Conservation (phyloP, 2,329 filamentous ascomycete species). For the Aspergillus sp. region DNA sequence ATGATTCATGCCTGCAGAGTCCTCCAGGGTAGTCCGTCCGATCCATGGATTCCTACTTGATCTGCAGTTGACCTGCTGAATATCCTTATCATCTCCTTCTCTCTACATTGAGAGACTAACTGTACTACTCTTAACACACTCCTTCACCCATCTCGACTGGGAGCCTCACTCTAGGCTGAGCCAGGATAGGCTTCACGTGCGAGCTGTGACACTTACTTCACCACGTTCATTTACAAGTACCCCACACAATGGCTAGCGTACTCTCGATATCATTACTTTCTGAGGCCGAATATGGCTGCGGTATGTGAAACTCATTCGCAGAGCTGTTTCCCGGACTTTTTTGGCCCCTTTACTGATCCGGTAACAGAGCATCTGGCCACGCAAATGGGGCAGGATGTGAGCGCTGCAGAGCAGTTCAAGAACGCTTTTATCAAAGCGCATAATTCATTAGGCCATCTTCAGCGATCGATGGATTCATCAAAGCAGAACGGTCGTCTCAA, state of each 20-base stretch:
- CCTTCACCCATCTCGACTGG: background rate
- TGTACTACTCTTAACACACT: background rate
- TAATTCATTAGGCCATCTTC: slow-evolving; percentile 31
- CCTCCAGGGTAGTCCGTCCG: slow-evolving; percentile 14
- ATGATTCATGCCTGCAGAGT: slow-evolving; percentile 10
- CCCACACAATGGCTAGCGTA: slow-evolving; percentile 36
- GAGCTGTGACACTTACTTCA: background rate
- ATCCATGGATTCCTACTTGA: slow-evolving; percentile 21
- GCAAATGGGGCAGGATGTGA: slow-evolving; percentile 33
- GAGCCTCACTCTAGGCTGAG: background rate
- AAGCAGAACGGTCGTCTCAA: slow-evolving; percentile 25
- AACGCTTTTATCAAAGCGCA: slow-evolving; percentile 35
- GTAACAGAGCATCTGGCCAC: slow-evolving; percentile 42
- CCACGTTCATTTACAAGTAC: background rate
- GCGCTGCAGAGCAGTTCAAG: slow-evolving; percentile 39
- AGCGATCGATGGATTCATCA: slow-evolving; percentile 24
- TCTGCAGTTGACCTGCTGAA: slow-evolving; percentile 16
- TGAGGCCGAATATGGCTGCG: slow-evolving; percentile 45
- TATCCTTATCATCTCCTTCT: slow-evolving; percentile 1
- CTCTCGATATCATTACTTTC: slow-evolving; percentile 36
- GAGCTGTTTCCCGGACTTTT: background rate
- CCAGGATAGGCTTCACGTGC: background rate
- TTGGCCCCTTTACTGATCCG: slow-evolving; percentile 21
- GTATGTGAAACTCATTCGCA: slow-evolving; percentile 29
- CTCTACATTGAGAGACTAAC: background rate